phyloP scores from a whole-genome alignment of 1,284 basidiomycete genomes.

The Abortiporus biennis region DNA sequence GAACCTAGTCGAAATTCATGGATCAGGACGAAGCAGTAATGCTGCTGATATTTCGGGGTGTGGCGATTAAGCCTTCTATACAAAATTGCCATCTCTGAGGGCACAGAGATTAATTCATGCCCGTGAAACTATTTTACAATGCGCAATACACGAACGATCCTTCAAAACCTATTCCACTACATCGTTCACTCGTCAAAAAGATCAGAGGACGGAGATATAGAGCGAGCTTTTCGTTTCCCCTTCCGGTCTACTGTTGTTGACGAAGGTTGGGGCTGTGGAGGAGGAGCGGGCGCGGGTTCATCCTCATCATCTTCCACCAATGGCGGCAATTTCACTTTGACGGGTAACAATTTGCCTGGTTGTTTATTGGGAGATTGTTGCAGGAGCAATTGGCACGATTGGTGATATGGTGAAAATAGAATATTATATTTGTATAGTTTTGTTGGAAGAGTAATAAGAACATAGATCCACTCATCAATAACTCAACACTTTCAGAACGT shows the following conservation, averaged over 20 bases:
- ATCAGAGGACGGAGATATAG: slow-evolving; percentile 5
- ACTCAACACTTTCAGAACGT: background rate
- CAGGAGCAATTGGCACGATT: background rate
- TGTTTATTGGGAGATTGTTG: too few relatives aligned
- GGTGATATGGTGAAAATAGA: background rate
- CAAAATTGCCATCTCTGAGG: background rate
- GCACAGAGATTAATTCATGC: background rate
- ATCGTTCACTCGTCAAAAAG: slow-evolving; percentile 1
- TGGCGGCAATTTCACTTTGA: slow-evolving; percentile 35
- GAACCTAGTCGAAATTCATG: slow-evolving; percentile 41
- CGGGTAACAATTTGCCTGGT: slow-evolving; percentile 36
- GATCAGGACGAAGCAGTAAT: slow-evolving; percentile 18
- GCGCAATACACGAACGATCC: too few relatives aligned
- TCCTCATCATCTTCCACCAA: slow-evolving; percentile 41
- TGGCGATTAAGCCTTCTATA: background rate
- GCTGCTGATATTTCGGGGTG: background rate
- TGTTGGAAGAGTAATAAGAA: slow-evolving; percentile 9
- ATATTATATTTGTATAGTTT: background rate
- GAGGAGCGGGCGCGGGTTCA: slow-evolving; percentile 17
- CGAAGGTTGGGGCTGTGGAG: too few relatives aligned
- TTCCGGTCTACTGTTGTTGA: slow-evolving; percentile 23
- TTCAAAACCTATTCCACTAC: too few relatives aligned
- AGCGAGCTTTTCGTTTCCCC: slow-evolving; percentile 40
- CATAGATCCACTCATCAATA: background rate
- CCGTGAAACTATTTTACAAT: too few relatives aligned